A percentile compares a stretch with the other conserved stretches of the same genome.
Conservation (phyloP, 2,329 filamentous ascomycete genomes). For the Aspergillus sp. region DNA sequence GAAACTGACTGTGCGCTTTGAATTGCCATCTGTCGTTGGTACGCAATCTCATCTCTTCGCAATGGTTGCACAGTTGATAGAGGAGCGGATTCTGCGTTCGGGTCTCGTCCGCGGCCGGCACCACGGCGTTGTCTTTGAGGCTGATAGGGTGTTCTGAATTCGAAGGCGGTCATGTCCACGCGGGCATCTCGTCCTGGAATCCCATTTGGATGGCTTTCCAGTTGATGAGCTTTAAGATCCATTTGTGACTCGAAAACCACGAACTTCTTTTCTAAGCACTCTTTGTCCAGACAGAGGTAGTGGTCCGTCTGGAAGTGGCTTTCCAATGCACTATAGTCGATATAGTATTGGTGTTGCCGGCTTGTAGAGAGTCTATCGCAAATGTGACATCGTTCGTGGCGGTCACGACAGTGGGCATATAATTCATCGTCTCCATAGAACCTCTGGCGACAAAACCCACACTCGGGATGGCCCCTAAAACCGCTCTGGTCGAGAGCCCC, state of each 20-base stretch:
- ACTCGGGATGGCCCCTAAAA: conserved; percentile 93
- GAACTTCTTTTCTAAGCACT: conserved; percentile 96
- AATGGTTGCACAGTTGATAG: conserved; percentile 75
- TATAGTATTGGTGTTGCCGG: conserved; percentile 82
- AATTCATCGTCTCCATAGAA: conserved; percentile 97
- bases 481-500: conserved; percentile 90
- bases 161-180: conserved; percentile 85
- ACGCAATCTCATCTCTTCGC: conserved; percentile 83
- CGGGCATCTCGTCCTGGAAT: conserved; percentile 83
- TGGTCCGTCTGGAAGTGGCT: conserved; percentile 86
- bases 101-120: conserved; percentile 73
- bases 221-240: conserved; percentile 89
- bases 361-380: conserved; percentile 69
- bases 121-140: conserved; percentile 60
- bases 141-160: conserved; percentile 71
- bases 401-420: conserved; percentile 88
- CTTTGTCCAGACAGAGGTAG: conserved; percentile 77
- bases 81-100: conserved; percentile 78
- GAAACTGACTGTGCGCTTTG: conserved; percentile 81
- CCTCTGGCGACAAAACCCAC: conserved; percentile 83
- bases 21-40: conserved; percentile 87
- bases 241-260: conserved; percentile 94
- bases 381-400: conserved; percentile 92
- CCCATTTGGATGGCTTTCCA: conserved; percentile 76
- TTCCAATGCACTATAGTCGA: conserved; percentile 83